Evolutionary conservation across 768 basidiomycete species (phyloP).

Genomic region (Aureoboletus auriporus): DNA sequence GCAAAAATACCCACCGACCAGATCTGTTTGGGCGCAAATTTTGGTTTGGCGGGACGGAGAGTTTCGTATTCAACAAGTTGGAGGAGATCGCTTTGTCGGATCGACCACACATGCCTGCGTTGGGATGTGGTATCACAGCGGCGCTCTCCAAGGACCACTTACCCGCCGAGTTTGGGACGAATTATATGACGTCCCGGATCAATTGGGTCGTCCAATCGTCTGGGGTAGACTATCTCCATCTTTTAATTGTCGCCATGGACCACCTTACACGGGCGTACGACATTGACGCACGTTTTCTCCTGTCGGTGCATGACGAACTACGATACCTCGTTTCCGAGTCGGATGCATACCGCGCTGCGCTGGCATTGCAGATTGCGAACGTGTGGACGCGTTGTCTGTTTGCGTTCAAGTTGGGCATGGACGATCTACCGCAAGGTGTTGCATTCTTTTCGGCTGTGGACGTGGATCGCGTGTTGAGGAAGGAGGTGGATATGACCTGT

Average conservation of each 20-base stretch:
- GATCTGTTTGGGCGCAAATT: conserved; percentile 80
- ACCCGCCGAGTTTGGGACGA: conserved; percentile 71
- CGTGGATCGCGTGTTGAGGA: conserved; percentile 83
- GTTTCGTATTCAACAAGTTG: conserved; percentile 95
- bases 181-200: conserved; percentile 94
- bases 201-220: conserved; percentile 99
- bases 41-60: conserved; percentile 97
- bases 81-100: conserved; percentile 91
- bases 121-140: conserved; percentile 91
- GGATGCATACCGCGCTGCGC: conserved; percentile 85
- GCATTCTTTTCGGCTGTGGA: conserved; percentile 98
- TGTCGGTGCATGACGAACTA: conserved; percentile 96
- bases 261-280: conserved; percentile 75
- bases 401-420: conserved; percentile 91
- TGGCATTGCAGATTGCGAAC: conserved; percentile 93
- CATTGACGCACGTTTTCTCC: conserved; percentile 88
- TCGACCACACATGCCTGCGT: conserved; percentile 84
- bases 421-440: conserved; percentile 91
- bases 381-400: conserved; percentile 92
- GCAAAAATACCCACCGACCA: conserved; percentile 73
- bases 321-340: conserved; percentile 88
- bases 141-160: conserved; percentile 91
- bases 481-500: conserved; percentile 96
- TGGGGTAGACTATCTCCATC: conserved; percentile 96
- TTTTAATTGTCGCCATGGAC: conserved; percentile 94